Base-by-base conservation (phyloP, 495 filamentous ascomycete genomes). In the Daldinia decipiens region DNA sequence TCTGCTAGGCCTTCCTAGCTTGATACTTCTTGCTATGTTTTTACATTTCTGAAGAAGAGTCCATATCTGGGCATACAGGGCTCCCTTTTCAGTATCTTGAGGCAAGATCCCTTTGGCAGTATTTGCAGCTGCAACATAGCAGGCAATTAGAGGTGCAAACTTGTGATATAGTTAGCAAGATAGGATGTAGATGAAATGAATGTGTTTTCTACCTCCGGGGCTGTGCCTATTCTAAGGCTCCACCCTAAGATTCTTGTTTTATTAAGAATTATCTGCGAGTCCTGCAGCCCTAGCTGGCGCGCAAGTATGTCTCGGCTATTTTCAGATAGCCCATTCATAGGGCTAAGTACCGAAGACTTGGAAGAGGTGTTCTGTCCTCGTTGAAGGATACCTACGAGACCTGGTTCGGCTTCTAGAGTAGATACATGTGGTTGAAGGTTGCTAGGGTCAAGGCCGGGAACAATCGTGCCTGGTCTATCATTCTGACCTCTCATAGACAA, bases 181-280 rank as follows among this genome's bases (percentile, higher is more conserved):
- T 31, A 12, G 7, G n/a, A 27, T 19, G 34, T 15, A 21, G 31
- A 15, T 40, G 24, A 62, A 31, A 55, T 31, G 29, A 26, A 51
- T 32, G 5, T 53, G 15, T 11, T 15, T 24, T 45, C 43, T 78
- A 85, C 82, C 78, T 83, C 80, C 61, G 76, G 63, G 36, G 78
- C 77, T 0, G 67, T 71, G 55, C 78, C 74, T 53, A 82, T 77
- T 78, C 80, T 82, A 63, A 81, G 76, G n/a, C 80, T 85, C 68
- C 78, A 79, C 34, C 79, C 80, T 60, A 83, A 77, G 6, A 82
- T 39, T 34, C 81, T 81, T 9, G 77, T 80, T 62, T 80, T 83
- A 17, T 80, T 75, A 17, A 81, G 39, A 19, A 58, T 71, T 56
- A 76, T 70, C 24, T 73, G 71, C 0, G 79, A 76, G 29, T 73